These are phyloP conservation scores for Cyclocybe aegerita DNA, from an alignment of 768 basidiomycete genomes.

Conservation along the genomic window DNA sequence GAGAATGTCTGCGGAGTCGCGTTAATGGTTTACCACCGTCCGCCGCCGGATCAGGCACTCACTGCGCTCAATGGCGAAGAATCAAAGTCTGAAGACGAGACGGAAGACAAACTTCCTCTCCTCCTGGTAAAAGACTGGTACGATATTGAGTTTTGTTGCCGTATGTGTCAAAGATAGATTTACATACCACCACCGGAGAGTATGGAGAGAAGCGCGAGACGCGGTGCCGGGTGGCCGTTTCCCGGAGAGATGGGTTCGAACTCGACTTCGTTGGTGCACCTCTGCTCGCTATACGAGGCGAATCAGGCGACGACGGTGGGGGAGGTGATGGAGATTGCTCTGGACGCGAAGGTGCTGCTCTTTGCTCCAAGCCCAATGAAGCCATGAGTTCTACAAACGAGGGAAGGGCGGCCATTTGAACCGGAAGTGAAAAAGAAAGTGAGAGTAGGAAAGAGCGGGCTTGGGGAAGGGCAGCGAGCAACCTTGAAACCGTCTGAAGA, in stretches of 20 bases:
- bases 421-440: conserved; percentile 24
- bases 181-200: conserved; percentile 38
- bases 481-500: conserved; percentile 30
- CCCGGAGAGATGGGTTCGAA: conserved; percentile 44
- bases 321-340: conserved; percentile 39
- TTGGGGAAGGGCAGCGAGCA: conserved; percentile 34
- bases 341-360: conserved; percentile 28
- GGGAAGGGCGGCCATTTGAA: conserved; percentile 69
- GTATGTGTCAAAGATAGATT: conserved; percentile 1
- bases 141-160: conserved; percentile 5
- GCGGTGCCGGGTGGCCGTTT: conserved; percentile 35
- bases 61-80: conserved; percentile 31
- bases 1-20: conserved; percentile 30
- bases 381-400: conserved; percentile 89
- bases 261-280: conserved; percentile 37
- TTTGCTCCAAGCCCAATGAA: conserved; percentile 70
- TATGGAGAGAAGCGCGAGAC: conserved; percentile 51
- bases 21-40: neutral
- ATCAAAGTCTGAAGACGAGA: conserved; percentile 42
- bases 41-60: conserved; percentile 8
- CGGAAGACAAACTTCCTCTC: conserved; percentile 48
- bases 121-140: conserved; percentile 37
- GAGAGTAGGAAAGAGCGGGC: conserved; percentile 24
- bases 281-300: conserved; percentile 34
- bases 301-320: conserved; percentile 46